Conservation (phyloP, 2,329 filamentous ascomycete species). For the Calonectria leucothoes region DNA sequence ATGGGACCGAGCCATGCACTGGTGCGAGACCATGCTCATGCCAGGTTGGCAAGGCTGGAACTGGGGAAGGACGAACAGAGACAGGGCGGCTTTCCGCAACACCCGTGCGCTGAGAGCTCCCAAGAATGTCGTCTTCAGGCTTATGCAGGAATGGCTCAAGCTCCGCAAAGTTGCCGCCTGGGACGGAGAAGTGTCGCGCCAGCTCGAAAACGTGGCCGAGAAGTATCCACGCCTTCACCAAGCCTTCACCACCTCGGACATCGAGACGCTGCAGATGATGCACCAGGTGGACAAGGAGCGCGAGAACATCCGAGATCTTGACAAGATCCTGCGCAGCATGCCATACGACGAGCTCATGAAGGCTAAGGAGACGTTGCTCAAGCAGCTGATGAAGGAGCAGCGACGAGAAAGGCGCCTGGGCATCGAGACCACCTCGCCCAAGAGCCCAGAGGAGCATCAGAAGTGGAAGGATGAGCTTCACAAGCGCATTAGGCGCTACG, state of each 20-base stretch:
- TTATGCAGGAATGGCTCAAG: constrained; percentile 63
- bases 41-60: constrained; percentile 81
- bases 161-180: constrained; percentile 61
- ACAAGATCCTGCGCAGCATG: constrained; percentile 43
- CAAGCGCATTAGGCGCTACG: constrained; percentile 32
- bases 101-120: constrained; percentile 48
- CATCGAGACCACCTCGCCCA: neutral
- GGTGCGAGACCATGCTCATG: constrained; percentile 85
- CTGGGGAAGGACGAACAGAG: constrained; percentile 34
- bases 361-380: constrained; percentile 32
- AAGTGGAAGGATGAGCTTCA: constrained; percentile 37
- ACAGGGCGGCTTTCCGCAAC: constrained; percentile 52
- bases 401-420: constrained; percentile 33
- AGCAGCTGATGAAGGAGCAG: constrained; percentile 32
- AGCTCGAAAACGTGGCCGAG: constrained; percentile 51
- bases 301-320: constrained; percentile 42
- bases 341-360: constrained; percentile 46
- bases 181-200: constrained; percentile 57
- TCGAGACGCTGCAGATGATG: constrained; percentile 41
- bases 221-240: constrained; percentile 54
- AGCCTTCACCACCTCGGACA: constrained; percentile 52
- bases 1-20: constrained; percentile 74
- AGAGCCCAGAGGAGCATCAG: constrained; percentile 9
- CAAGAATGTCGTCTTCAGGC: constrained; percentile 57
- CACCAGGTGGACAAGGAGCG: constrained; percentile 35